Conservation (phyloP, 805 yeast genomes). For the Candida hungchunana region DNA sequence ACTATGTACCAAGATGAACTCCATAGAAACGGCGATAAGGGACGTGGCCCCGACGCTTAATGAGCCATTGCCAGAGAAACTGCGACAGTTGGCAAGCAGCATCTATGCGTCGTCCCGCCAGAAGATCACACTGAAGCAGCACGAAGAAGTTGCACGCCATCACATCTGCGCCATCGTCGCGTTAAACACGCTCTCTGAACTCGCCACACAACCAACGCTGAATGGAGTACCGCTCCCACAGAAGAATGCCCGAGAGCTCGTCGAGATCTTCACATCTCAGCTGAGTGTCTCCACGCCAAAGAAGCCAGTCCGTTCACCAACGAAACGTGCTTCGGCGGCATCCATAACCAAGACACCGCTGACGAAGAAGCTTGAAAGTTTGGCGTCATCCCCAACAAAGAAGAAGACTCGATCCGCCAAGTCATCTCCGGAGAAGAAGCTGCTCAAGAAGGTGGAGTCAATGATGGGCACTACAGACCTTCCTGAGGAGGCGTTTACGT, state of each 20-base stretch:
- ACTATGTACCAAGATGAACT: too few relatives aligned
- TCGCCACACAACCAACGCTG: slow-evolving; percentile 45
- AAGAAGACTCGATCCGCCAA: slow-evolving; percentile 6
- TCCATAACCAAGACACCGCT: too few relatives aligned
- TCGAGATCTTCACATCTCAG: slow-evolving; percentile 8
- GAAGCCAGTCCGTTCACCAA: too few relatives aligned
- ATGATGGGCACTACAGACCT: too few relatives aligned
- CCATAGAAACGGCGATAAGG: slow-evolving; percentile 32
- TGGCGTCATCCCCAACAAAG: too few relatives aligned
- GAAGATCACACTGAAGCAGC: slow-evolving; percentile 43
- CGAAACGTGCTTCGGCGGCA: too few relatives aligned
- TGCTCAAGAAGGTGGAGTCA: not conserved
- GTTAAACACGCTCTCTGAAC: slow-evolving; percentile 42
- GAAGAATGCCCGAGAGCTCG: slow-evolving; percentile 34
- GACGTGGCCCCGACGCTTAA: slow-evolving; percentile 49
- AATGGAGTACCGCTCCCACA: slow-evolving; percentile 57
- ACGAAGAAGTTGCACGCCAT: slow-evolving; percentile 59
- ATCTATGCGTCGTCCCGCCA: slow-evolving; percentile 47
- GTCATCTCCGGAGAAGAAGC: slow-evolving; percentile 6
- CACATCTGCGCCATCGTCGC: slow-evolving; percentile 67
- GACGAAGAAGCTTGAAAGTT: too few relatives aligned
- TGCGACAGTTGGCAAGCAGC: slow-evolving; percentile 29
- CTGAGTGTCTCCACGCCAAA: not conserved
- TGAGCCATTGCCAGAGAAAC: slow-evolving; percentile 39
- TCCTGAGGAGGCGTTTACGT: slow-evolving; percentile 2